Evolutionary conservation across 805 yeast genomes (phyloP).

Genomic region (Gaillardinia entomophila): DNA sequence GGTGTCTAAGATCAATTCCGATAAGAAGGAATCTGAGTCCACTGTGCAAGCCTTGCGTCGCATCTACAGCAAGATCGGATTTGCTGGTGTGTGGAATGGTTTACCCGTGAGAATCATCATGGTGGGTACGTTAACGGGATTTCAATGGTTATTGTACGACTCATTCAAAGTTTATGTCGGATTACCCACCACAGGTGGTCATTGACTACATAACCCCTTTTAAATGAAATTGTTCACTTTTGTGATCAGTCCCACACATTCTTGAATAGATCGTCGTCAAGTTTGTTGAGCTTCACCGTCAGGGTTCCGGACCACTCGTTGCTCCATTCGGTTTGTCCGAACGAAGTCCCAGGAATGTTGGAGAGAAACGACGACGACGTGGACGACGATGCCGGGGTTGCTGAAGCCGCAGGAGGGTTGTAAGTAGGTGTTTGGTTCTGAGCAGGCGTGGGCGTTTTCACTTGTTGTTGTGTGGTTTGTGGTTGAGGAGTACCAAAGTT

Average conservation of each 20-base stretch:
- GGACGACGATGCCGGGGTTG: constrained; percentile 7
- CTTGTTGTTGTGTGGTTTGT: neutral
- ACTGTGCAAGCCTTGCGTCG: constrained; percentile 61
- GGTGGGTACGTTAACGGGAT: constrained; percentile 96
- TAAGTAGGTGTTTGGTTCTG: no score
- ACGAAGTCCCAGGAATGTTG: no score
- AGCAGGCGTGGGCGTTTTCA: neutral
- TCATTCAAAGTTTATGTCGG: constrained; percentile 94
- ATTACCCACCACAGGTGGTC: constrained; percentile 84
- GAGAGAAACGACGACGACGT: neutral
- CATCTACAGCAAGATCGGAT: constrained; percentile 81
- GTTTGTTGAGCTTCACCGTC: neutral
- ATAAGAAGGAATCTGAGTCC: constrained; percentile 58
- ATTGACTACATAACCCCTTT: constrained; percentile 9
- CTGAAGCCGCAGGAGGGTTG: constrained; percentile 2
- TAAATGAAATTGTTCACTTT: constrained; percentile 3
- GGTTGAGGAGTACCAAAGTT: constrained; percentile 5
- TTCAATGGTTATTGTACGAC: constrained; percentile 96
- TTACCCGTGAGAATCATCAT: constrained; percentile 88
- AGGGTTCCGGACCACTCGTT: neutral
- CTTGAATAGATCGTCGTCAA: constrained; percentile 63
- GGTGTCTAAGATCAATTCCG: constrained; percentile 89
- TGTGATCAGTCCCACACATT: constrained; percentile 52
- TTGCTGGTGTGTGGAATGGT: constrained; percentile 91
- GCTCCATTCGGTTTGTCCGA: no score